Evolutionary conservation across 805 yeast genomes (phyloP), one percentile per base, ranked within the genome.

Genomic region (Komagataella populi): DNA sequence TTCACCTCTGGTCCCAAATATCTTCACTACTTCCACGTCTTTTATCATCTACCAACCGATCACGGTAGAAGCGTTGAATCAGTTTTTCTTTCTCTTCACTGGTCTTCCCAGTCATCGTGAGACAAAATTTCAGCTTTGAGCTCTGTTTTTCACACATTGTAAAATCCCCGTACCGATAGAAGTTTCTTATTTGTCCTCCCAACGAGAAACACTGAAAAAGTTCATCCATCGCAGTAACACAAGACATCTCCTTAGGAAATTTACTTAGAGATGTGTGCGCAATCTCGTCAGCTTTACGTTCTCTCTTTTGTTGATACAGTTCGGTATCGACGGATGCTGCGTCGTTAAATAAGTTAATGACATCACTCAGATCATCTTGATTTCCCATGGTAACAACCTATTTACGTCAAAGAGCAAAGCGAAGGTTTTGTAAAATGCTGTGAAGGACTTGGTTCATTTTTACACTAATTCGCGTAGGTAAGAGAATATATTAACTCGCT

Each of bases 121-220:
- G 57, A 56, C 97, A 89, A 64, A 91, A 91, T 73, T 84, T 83
- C 59, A 89, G 72, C 68, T 88, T 87, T 22, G 76, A 80, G 50
- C 86, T 72, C 59, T 85, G 85, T 49, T 74, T 75, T 47, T 73
- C 74, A 65, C 98, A 91, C 54, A 78, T 70, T 49, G 82, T 80
- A 59, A 87, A 74, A 46, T 81, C 79, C 2, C 97, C 97, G 61
- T 80, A 84, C 51, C 97, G 71, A 63, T 90, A 91, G 60, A 85
- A 84, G 65, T 84, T 77, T 54, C 95, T 77, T 18, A 87, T 68
- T 62, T 90, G 96, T 0, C 97, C 97, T 3, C 96, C 97, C 2
- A 90, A 62, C 0, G 97, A 86, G 67, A 86, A 88, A 63, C 98
- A 91, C 48, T 79, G 82, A 48, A 89, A 74, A 20, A 90, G 70